Conservation (phyloP, 805 yeast genomes). For the Starmerella bacillaris region DNA sequence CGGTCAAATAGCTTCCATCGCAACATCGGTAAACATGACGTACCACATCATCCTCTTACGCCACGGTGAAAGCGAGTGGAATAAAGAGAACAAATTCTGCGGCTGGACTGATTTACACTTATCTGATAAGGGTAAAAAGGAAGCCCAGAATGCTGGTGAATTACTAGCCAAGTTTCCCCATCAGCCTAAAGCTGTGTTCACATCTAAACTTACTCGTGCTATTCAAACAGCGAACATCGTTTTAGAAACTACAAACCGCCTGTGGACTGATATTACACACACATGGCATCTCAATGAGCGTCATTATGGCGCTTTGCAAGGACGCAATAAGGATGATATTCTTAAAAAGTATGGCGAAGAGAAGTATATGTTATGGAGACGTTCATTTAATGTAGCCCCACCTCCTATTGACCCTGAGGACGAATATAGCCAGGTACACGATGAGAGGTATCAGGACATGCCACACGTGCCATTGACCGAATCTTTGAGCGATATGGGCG, state of each 20-base stretch:
- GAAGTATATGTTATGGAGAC: constrained; percentile 87
- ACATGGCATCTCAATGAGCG: constrained; percentile 97
- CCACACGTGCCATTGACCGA: constrained; percentile 86
- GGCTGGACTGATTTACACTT: constrained; percentile 94
- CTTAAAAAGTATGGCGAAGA: constrained; percentile 71
- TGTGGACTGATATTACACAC: constrained; percentile 79
- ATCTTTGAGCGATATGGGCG: constrained; percentile 81
- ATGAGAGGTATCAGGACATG: constrained; percentile 64
- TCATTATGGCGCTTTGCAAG: constrained; percentile 96
- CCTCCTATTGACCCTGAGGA: constrained; percentile 66
- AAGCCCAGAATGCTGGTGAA: constrained; percentile 83
- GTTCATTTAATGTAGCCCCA: constrained; percentile 92
- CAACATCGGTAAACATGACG: too few relatives aligned
- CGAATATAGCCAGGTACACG: constrained; percentile 69
- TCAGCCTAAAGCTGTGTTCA: constrained; percentile 69
- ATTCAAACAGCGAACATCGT: constrained; percentile 94
- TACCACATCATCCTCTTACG: constrained; percentile 71
- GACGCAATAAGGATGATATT: constrained; percentile 90
- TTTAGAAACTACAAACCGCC: constrained; percentile 66
- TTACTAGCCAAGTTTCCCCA: constrained; percentile 68
- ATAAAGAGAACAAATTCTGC: constrained; percentile 89
- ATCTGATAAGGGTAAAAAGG: constrained; percentile 65
- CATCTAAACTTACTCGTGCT: constrained; percentile 82
- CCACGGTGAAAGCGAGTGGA: constrained; percentile 99
- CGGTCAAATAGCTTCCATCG: too few relatives aligned